A percentile compares a stretch with the other conserved stretches of the same genome.
phyloP scores from a whole-genome alignment of 306 rosid genomes.

The Quercus agrifolia region DNA sequence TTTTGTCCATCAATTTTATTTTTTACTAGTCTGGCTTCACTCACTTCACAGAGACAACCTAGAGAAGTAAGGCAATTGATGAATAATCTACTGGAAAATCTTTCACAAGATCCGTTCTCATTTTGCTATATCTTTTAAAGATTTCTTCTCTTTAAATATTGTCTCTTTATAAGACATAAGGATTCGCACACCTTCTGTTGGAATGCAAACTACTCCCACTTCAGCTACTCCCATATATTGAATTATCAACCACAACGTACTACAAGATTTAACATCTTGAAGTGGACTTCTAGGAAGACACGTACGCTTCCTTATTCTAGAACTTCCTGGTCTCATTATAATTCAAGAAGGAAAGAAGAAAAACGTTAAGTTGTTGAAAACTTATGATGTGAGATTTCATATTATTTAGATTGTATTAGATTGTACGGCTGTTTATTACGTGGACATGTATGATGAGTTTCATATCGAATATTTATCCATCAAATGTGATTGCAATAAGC shows the following conservation, averaged over 20 bases:
- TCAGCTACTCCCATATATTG: constrained; percentile 8
- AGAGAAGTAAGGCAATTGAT: neutral
- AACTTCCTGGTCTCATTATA: neutral
- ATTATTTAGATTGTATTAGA: too few relatives aligned
- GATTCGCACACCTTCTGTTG: neutral
- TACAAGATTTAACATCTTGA: neutral
- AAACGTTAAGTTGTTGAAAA: neutral
- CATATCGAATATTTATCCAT: too few relatives aligned
- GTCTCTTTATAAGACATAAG: neutral
- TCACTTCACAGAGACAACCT: neutral
- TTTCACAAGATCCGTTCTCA: constrained; percentile 13
- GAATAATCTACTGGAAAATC: neutral
- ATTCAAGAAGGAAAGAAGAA: neutral
- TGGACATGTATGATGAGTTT: too few relatives aligned
- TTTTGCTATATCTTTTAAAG: constrained; percentile 9
- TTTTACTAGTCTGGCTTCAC: too few relatives aligned
- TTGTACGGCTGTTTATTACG: too few relatives aligned
- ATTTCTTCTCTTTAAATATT: neutral
- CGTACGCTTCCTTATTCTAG: neutral
- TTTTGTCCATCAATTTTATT: neutral
- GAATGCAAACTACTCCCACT: constrained; percentile 23
- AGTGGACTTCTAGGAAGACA: constrained; percentile 1
- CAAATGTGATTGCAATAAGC: too few relatives aligned
- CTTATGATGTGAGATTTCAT: too few relatives aligned
- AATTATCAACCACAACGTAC: neutral